Evolutionary conservation across 129 eudicot species (phyloP), one percentile per base, ranked within the genome.

Genomic region (Dittrichia graveolens): DNA sequence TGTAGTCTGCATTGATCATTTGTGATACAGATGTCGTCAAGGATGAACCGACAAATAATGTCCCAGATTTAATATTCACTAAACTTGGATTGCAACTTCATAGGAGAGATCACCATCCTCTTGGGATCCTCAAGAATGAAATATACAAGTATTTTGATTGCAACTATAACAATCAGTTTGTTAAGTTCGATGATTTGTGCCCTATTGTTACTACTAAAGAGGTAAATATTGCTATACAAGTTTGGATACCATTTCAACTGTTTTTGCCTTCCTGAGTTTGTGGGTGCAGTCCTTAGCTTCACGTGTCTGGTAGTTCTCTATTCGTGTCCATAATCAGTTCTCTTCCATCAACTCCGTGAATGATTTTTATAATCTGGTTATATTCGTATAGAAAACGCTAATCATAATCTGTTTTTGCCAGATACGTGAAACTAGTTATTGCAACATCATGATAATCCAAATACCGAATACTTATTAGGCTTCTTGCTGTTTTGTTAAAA

Each of bases 31-130:
- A 89, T 83, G 89, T 92, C 49, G 98, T 92, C 53, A 83, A 74
- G 78, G 91, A 95, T 86, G 97, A 95, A 67, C 96, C 96, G 0
- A 90, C 99, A 65, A 94, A 94, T 83, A 94, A 94, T 83, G 89
- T 94, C 43, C 96, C 97, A 1, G 99, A 95, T 80, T 8, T 88
- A 35, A 88, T 95, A 75, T 95, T 90, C 75, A 75, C 91, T 7
- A 95, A 95, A 84, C 91, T 91, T 74, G 97, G 99, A 59, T 56
- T 95, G 87, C 99, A 91, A 76, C 97, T 95, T 77, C 99, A 95
- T 52, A 88, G 90, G 73, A 87, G 97, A 82, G 88, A 85, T 54
- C 70, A 85, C 43, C 99, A 95, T 85, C 97, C 97, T 3, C 89
- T 92, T 69, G 96, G 98, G 60, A 89, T 92, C n/a, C 81, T 92